phyloP scores from a whole-genome alignment of 306 rosid genomes.

The Quercus glauca region DNA sequence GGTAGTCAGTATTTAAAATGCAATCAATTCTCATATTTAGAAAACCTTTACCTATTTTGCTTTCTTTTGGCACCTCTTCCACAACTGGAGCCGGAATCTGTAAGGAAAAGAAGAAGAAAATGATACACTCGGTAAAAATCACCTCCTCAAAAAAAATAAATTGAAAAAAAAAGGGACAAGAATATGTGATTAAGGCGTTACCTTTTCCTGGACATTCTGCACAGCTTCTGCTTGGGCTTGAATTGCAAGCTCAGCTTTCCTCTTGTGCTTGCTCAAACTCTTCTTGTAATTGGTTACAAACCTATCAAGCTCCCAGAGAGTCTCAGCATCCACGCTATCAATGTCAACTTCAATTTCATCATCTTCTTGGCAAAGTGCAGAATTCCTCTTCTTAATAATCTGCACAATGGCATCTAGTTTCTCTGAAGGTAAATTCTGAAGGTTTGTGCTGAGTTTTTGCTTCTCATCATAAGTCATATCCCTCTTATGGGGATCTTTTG shows the following conservation, averaged over 20 bases:
- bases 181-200: conserved; percentile 25
- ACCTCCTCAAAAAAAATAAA: background rate
- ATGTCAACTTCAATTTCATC: conserved; percentile 97
- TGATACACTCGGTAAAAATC: conserved; percentile 10
- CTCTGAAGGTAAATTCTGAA: conserved; percentile 77
- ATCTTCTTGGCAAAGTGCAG: conserved; percentile 65
- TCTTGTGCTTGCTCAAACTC: conserved; percentile 88
- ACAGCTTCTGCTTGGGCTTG: conserved; percentile 55
- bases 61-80: conserved; percentile 44
- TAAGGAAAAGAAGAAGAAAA: conserved; percentile 11
- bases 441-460: conserved; percentile 81
- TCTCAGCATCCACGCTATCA: conserved; percentile 87
- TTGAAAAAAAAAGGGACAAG: background rate
- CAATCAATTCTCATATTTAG: background rate
- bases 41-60: conserved; percentile 47
- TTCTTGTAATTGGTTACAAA: conserved; percentile 90
- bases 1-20: conserved; percentile 7
- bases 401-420: conserved; percentile 81
- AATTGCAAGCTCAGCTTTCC: conserved; percentile 77
- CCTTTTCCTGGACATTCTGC: conserved; percentile 49
- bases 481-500: conserved; percentile 89
- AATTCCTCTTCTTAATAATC: conserved; percentile 78
- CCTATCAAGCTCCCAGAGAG: conserved; percentile 98
- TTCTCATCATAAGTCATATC: conserved; percentile 91
- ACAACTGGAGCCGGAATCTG: conserved; percentile 44